Evolutionary conservation across 2,329 filamentous ascomycete species (phyloP).

Genomic region (Aspergillus ruber): DNA sequence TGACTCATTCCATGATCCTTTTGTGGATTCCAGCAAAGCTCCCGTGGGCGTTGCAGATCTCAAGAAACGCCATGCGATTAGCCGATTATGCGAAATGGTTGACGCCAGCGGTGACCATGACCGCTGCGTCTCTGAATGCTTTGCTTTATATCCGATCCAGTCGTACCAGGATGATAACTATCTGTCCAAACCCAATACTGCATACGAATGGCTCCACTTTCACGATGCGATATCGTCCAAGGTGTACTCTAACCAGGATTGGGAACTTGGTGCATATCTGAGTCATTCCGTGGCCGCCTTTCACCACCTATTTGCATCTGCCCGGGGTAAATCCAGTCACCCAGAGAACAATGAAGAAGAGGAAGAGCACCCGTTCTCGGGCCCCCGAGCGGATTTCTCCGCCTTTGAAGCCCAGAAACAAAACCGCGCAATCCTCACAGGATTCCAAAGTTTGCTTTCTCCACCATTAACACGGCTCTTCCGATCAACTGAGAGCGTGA

Average conservation of each 20-base stretch:
- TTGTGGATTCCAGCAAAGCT: slow-evolving; percentile 19
- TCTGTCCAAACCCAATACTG: slow-evolving; percentile 76
- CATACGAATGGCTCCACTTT: slow-evolving; percentile 94
- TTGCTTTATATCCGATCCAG: slow-evolving; percentile 75
- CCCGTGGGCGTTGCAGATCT: slow-evolving; percentile 54
- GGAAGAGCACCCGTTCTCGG: slow-evolving; percentile 67
- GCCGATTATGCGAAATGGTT: slow-evolving; percentile 54
- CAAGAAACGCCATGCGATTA: slow-evolving; percentile 54
- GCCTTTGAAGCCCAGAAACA: slow-evolving; percentile 75
- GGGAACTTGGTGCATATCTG: slow-evolving; percentile 84
- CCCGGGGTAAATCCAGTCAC: slow-evolving; percentile 44
- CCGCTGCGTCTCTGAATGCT: slow-evolving; percentile 63
- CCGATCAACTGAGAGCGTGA: slow-evolving; percentile 68
- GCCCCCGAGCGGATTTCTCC: slow-evolving; percentile 71
- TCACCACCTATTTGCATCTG: slow-evolving; percentile 81
- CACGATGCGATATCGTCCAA: slow-evolving; percentile 75
- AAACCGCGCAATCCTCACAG: slow-evolving; percentile 66
- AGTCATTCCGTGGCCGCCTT: slow-evolving; percentile 82
- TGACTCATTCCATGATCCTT: slow-evolving; percentile 32
- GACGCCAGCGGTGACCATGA: slow-evolving; percentile 58
- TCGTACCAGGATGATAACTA: slow-evolving; percentile 90
- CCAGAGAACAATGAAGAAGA: slow-evolving; percentile 45
- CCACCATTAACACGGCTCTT: slow-evolving; percentile 69
- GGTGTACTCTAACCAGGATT: slow-evolving; percentile 79
- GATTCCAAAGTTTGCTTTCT: slow-evolving; percentile 65